Percentiles rank a stretch among this genome's conserved stretches.
These are phyloP conservation scores for Claviceps digitariae DNA, from an alignment of 2,329 filamentous ascomycete genomes.

Conservation along the genomic window DNA sequence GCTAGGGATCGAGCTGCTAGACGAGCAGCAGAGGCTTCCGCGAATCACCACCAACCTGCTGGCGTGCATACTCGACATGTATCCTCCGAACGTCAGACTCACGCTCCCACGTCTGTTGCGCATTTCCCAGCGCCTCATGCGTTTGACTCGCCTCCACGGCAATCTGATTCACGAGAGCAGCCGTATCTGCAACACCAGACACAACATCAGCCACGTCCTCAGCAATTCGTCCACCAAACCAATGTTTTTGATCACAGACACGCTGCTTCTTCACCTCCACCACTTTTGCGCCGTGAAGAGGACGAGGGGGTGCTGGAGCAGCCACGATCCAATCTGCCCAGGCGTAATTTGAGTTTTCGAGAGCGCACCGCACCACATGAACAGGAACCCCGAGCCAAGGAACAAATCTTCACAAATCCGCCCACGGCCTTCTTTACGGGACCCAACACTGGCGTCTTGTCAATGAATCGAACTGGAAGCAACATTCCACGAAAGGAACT, in stretches of 20 bases:
- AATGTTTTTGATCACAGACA: slow-evolving; percentile 4
- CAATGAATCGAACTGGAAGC: slow-evolving; percentile 35
- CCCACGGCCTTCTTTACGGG: slow-evolving; percentile 10
- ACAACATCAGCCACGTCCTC: neutral
- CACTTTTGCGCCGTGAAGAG: slow-evolving; percentile 9
- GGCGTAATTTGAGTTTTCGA: slow-evolving; percentile 47
- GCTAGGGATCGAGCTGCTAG: slow-evolving; percentile 47
- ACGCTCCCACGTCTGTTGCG: slow-evolving; percentile 1
- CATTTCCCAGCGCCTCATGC: neutral
- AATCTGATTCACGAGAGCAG: neutral
- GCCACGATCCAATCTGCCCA: slow-evolving; percentile 24
- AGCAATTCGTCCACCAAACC: neutral
- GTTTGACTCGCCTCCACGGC: neutral
- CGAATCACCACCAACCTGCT: slow-evolving; percentile 9
- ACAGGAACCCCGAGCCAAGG: slow-evolving; percentile 19
- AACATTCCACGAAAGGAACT: slow-evolving; percentile 47
- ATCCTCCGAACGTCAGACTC: neutral
- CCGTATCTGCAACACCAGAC: neutral
- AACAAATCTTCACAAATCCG: slow-evolving; percentile 11
- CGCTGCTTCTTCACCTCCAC: slow-evolving; percentile 11
- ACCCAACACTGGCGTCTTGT: slow-evolving; percentile 20
- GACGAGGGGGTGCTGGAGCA: slow-evolving; percentile 8
- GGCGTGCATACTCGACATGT: slow-evolving; percentile 13
- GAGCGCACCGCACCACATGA: slow-evolving; percentile 39
- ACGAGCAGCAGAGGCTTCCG: slow-evolving; percentile 15